Evolutionary conservation across 805 yeast genomes (phyloP).

Genomic region (Candida oleophila): DNA sequence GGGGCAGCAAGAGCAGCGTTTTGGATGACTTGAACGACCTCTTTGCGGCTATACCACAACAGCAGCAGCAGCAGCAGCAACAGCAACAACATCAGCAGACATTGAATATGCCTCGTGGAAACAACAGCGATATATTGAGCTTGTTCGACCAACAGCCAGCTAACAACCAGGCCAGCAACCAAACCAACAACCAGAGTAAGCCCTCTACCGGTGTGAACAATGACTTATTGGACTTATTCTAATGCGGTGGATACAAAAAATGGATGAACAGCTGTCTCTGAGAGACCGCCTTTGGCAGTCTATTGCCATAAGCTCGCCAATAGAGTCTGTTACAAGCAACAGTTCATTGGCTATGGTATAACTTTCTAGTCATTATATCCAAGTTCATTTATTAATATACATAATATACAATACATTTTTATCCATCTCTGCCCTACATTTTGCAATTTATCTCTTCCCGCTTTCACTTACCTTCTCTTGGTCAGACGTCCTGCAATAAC

Average conservation of each 20-base stretch:
- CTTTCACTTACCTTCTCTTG: neutral
- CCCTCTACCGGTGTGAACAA: no score
- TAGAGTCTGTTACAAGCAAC: no score
- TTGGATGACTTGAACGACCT: conserved; percentile 77
- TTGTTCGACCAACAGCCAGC: conserved; percentile 30
- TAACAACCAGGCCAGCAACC: conserved; percentile 4
- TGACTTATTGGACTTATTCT: conserved; percentile 41
- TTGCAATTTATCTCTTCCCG: no score
- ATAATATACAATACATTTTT: neutral
- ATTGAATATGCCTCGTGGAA: conserved; percentile 11
- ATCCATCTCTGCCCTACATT: no score
- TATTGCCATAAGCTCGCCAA: no score
- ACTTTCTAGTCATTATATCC: neutral
- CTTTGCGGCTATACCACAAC: conserved; percentile 42
- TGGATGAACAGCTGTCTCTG: neutral
- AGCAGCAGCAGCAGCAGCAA: conserved; percentile 15
- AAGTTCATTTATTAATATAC: neutral
- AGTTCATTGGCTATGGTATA: no score
- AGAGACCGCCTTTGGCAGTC: no score
- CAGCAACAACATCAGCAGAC: conserved; percentile 12
- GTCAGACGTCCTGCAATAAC: neutral
- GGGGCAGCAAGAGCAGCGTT: conserved; percentile 34
- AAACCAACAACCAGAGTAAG: conserved; percentile 9
- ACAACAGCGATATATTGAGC: conserved; percentile 46
- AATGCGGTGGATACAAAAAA: conserved; percentile 1